Percentiles rank a stretch among this genome's conserved stretches.
phyloP scores from a whole-genome alignment of 1,284 basidiomycete species.

The Golubevia pallescens region DNA sequence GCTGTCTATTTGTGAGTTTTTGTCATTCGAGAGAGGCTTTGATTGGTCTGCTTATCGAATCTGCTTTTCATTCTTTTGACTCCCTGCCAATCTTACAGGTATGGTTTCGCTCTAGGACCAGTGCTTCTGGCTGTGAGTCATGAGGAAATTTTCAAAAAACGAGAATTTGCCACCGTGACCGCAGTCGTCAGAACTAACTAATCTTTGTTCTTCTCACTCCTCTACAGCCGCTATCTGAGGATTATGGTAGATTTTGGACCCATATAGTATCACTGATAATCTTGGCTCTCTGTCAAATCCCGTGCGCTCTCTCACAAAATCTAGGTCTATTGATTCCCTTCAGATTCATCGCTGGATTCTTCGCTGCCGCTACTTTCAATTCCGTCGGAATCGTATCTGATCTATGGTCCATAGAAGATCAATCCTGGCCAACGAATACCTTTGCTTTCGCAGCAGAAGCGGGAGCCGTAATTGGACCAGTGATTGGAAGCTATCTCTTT shows the following conservation, averaged over 20 bases:
- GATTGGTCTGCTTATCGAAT: neutral
- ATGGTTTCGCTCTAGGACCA: constrained; percentile 29
- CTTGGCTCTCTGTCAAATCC: constrained; percentile 10
- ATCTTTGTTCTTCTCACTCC: neutral
- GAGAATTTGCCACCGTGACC: no score
- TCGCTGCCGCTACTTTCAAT: constrained; percentile 41
- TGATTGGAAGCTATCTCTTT: constrained; percentile 32
- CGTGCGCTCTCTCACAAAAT: constrained; percentile 29
- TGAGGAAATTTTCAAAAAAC: no score
- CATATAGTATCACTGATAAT: constrained; percentile 8
- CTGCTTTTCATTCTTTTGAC: neutral
- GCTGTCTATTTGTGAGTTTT: constrained; percentile 42
- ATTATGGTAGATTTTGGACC: constrained; percentile 34
- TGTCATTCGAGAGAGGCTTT: constrained; percentile 1
- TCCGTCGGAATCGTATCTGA: constrained; percentile 41
- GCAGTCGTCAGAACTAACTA: no score
- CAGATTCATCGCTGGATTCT: constrained; percentile 41
- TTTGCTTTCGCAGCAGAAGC: constrained; percentile 38
- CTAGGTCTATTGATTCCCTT: constrained; percentile 30
- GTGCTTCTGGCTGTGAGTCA: constrained; percentile 17
- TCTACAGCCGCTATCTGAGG: constrained; percentile 29
- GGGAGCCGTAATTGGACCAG: constrained; percentile 30
- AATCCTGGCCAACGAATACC: constrained; percentile 42
- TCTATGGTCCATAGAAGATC: constrained; percentile 36
- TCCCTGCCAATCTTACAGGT: neutral